Evolutionary conservation across 140 eudicot species (phyloP).

Genomic region (Senecio squalidus): DNA sequence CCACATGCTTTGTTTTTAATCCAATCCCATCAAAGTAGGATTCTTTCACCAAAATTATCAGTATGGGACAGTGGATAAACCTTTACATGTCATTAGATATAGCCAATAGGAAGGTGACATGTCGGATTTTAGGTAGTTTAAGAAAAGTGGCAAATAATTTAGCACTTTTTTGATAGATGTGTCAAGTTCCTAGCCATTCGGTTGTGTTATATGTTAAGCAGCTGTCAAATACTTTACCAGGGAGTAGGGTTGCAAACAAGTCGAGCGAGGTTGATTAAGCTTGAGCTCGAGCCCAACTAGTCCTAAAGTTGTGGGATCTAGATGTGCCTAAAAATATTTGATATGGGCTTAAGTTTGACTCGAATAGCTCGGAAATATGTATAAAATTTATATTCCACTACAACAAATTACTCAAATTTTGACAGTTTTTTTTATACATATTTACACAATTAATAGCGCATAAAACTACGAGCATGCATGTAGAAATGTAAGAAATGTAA

Average conservation of each 20-base stretch:
- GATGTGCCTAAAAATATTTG: no score
- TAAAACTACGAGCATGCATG: no score
- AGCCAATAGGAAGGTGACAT: constrained; percentile 25
- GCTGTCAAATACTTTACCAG: constrained; percentile 26
- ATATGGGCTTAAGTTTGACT: no score
- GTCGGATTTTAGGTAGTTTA: constrained; percentile 22
- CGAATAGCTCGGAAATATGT: no score
- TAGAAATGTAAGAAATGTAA: no score
- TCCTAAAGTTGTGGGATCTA: no score
- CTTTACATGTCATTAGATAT: constrained; percentile 27
- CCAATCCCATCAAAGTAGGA: constrained; percentile 37
- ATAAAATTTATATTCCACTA: no score
- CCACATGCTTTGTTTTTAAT: constrained; percentile 42
- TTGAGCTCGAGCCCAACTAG: no score
- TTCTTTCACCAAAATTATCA: constrained; percentile 19
- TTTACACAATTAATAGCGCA: no score
- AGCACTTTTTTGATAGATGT: constrained; percentile 37
- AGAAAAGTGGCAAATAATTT: constrained; percentile 30
- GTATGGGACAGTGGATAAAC: constrained; percentile 65
- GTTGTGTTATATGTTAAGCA: constrained; percentile 30
- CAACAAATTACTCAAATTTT: no score
- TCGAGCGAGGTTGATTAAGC: no score
- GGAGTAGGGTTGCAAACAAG: background rate
- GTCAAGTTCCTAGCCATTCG: constrained; percentile 50
- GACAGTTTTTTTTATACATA: no score